Evolutionary conservation across 2,329 filamentous ascomycete genomes (phyloP), one percentile per base, ranked within the genome.

Genomic region (Dissoconium aciculare): DNA sequence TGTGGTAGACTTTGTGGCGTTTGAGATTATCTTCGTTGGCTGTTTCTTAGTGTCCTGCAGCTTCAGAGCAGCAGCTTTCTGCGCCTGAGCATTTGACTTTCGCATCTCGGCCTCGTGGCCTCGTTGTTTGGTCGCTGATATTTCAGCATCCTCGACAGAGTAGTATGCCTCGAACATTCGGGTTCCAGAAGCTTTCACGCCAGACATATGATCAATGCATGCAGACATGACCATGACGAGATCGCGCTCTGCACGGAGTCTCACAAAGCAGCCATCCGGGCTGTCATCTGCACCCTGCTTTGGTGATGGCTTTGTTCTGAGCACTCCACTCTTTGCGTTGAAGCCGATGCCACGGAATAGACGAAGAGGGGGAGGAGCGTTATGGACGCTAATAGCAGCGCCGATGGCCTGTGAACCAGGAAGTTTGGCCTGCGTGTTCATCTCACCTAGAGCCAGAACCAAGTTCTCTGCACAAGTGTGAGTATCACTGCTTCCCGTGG

Each of bases 401-500:
- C 61, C 61, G 3, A 64, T 51, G 13, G 55, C 57, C 32, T 59
- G 59, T 1, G 57, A 49, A 11, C 60, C 61, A 33, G 62, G 60
- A 12, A 64, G 43, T 0, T 60, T 60, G 5, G 57, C 57, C 11
- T 53, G 52, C 36, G 60, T 57, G 43, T 64, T 64, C 17, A 64
- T 43, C 36, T 64, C 58, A 31, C 61, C 59, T 15, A 64, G 51
- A 5, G 61, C 61, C 4, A 64, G 53, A 1, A 64, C 60, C 3
- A 64, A 52, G 39, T 64, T 64, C 44, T 63, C 60, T 0, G 61
- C 60, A 42, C 61, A 64, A 17, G 51, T n/a, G n/a, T n/a, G n/a
- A n/a, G n/a, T n/a, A 56, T 14, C 60, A 60, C 37, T 64, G 61
- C 32, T n/a, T n/a, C n/a, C n/a, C n/a, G n/a, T n/a, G n/a, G n/a